Evolutionary conservation across 345 rosid genomes (phyloP).

Genomic region (Salix suchowensis): DNA sequence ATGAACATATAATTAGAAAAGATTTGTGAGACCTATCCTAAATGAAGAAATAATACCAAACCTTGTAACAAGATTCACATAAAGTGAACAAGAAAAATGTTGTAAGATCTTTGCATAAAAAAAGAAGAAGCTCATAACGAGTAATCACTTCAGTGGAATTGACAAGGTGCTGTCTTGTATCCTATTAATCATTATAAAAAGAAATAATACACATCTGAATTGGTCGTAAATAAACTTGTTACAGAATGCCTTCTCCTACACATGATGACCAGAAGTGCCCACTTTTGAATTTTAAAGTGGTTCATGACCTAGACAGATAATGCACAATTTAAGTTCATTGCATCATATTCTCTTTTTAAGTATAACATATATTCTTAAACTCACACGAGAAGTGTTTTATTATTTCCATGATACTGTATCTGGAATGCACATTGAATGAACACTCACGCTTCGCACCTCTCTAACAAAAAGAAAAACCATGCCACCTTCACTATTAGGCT

Average conservation of each 20-base stretch:
- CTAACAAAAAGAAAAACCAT: no score
- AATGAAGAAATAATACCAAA: constrained; percentile 5
- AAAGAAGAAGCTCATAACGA: not conserved
- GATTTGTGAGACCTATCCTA: constrained; percentile 4
- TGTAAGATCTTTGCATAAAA: not conserved
- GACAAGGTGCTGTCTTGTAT: not conserved
- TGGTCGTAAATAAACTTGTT: not conserved
- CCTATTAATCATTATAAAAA: not conserved
- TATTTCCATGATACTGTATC: no score
- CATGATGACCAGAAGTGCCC: not conserved
- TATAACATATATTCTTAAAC: no score
- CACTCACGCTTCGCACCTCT: no score
- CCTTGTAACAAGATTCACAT: not conserved
- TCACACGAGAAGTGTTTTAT: no score
- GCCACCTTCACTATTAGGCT: not conserved
- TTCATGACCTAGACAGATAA: not conserved
- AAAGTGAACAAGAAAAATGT: not conserved
- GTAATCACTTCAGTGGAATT: not conserved
- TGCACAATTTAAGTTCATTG: no score
- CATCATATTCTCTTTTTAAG: no score
- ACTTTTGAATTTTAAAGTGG: not conserved
- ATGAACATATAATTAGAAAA: constrained; percentile 14
- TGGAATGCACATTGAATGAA: no score
- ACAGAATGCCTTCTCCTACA: not conserved
- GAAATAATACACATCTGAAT: not conserved